A percentile compares a stretch with the other conserved stretches of the same genome.
Conservation (phyloP, 768 basidiomycete genomes). For the Terana coerulea region DNA sequence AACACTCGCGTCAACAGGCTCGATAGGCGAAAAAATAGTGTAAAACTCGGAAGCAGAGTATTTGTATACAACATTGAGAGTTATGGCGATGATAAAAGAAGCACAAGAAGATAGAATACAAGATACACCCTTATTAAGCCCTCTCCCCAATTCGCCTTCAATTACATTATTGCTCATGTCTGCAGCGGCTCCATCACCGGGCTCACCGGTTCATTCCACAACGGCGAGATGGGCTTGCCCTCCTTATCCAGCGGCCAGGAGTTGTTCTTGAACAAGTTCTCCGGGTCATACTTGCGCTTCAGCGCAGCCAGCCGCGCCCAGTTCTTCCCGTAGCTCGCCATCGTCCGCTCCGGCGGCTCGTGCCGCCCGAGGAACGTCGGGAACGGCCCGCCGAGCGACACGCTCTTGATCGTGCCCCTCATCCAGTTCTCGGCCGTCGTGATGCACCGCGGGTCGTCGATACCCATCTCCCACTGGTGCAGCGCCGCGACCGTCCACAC, state of each 20-base stretch:
- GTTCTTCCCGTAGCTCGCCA: constrained; percentile 68
- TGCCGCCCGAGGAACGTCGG: constrained; percentile 83
- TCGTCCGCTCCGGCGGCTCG: constrained; percentile 58
- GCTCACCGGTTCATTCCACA: constrained; percentile 54
- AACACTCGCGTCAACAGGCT: no score
- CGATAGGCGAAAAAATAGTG: no score
- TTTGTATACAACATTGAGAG: no score
- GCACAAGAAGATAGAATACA: no score
- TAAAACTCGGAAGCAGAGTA: no score
- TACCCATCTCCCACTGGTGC: constrained; percentile 88
- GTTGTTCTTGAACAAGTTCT: constrained; percentile 68
- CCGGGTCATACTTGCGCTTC: constrained; percentile 76
- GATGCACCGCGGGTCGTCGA: constrained; percentile 78
- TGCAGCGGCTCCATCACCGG: constrained; percentile 10
- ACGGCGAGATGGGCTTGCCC: constrained; percentile 50
- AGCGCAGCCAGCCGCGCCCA: constrained; percentile 68
- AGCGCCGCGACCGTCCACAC: constrained; percentile 84
- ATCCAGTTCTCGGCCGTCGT: constrained; percentile 90
- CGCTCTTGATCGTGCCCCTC: constrained; percentile 61
- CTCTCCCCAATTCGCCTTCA: no score
- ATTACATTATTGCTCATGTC: no score
- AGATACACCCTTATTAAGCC: no score
- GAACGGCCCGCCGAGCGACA: constrained; percentile 75
- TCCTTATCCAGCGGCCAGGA: constrained; percentile 74
- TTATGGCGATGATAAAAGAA: no score